Base-by-base conservation (phyloP, 2,329 filamentous ascomycete genomes). In the Karstenula rhodostoma region DNA sequence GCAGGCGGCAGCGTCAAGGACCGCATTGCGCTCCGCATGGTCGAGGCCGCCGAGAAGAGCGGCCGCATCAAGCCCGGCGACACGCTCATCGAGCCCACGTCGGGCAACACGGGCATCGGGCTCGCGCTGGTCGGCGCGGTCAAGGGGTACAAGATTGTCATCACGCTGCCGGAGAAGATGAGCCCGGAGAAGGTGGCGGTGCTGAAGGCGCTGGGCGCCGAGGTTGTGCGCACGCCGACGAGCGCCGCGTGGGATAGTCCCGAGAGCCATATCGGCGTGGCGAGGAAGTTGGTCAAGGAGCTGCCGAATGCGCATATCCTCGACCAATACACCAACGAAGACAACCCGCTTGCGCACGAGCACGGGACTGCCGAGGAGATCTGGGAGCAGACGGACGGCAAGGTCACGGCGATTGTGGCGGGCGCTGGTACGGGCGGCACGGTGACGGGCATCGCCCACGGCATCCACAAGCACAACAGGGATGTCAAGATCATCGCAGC, bases 151-250 rank as follows among this genome's bases (percentile, higher is more conserved):
- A 94, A 94, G 81, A 96, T 94, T 43, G 98, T 99, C 81, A 99
- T 99, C 79, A 99, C 95, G 12, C 87, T 99, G 48, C 95, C 95
- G 54, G 95, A 99, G 82, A 99, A 99, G 85, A 99, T 99, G 95
- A 97, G 93, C 1, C 91, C 93, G 50, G 95, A 99, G 81, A 99
- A 99, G 81, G 95, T 99, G 42, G 91, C 94, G 2, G 95, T 99
- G 29, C 86, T 99, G 63, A 91, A 93, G 71, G 94, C 95, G 32
- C 86, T 99, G 55, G 94, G 94, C 66, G 95, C 95, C 44, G 97
- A 96, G 75, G 98, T 99, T 80, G 97, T 99, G 78, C 90, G 95
- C 57, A 99, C 95, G 4, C 95, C 95, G 25, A 99, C 94, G 35
- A 93, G 96, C 79, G 95, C 95, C 40, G 94, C 95, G 44, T 98